phyloP scores from a whole-genome alignment of 1,284 basidiomycete species.

The Thecaphora frezii region DNA sequence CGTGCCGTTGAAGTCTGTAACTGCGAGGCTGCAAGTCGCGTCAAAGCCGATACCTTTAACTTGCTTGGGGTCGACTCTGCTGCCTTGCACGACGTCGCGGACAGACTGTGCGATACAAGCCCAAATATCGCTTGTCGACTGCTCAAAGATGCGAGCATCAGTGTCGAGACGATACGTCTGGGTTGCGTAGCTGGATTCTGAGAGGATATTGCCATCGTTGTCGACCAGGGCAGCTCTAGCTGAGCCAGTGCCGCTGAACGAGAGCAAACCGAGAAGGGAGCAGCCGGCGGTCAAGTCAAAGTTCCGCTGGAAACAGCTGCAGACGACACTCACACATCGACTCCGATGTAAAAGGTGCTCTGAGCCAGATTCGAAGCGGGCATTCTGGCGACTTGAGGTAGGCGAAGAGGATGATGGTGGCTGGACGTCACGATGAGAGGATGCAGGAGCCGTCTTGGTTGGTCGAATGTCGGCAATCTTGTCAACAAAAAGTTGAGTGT shows the following conservation, averaged over 20 bases:
- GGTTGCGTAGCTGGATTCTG: conserved; percentile 76
- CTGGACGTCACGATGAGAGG: too few relatives aligned
- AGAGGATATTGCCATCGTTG: conserved; percentile 73
- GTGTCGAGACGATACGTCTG: conserved; percentile 78
- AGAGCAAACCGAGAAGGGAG: too few relatives aligned
- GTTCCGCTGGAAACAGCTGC: not conserved
- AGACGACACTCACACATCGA: conserved; percentile 64
- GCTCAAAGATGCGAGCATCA: conserved; percentile 93
- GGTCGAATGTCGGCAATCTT: too few relatives aligned
- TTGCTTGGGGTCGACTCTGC: conserved; percentile 67
- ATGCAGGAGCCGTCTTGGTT: too few relatives aligned
- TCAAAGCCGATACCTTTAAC: conserved; percentile 94
- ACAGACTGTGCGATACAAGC: conserved; percentile 72
- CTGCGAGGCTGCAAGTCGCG: conserved; percentile 93
- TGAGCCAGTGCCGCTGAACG: conserved; percentile 78
- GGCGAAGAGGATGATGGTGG: too few relatives aligned
- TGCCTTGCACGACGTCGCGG: conserved; percentile 69
- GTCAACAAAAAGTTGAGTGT: too few relatives aligned
- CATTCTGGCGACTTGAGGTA: too few relatives aligned
- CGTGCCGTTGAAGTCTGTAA: conserved; percentile 70
- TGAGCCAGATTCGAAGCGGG: too few relatives aligned
- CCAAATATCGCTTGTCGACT: conserved; percentile 76
- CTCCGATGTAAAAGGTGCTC: conserved; percentile 64
- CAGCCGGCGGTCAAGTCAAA: too few relatives aligned
- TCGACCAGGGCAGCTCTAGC: conserved; percentile 83